Conservation (phyloP, 306 rosid species). For the Quercus robur region DNA sequence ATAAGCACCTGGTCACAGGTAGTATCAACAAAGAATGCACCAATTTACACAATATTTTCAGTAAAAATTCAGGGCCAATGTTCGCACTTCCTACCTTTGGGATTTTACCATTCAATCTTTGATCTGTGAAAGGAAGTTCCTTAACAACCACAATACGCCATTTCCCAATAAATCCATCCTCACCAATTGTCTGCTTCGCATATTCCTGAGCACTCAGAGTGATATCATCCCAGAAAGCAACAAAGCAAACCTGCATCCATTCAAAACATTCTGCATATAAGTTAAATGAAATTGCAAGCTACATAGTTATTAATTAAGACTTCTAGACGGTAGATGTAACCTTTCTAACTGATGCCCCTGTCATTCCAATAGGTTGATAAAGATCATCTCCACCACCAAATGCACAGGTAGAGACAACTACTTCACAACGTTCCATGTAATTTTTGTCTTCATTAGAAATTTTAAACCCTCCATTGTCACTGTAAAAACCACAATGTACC, state of each 20-base stretch:
- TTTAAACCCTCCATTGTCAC: slow-evolving; percentile 72
- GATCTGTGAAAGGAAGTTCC: slow-evolving; percentile 90
- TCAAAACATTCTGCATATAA: slow-evolving; percentile 34
- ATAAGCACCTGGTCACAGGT: not conserved
- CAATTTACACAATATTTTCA: not conserved
- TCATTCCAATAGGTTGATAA: slow-evolving; percentile 96
- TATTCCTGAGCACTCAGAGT: slow-evolving; percentile 67
- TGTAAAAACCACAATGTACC: slow-evolving; percentile 88
- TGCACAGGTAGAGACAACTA: slow-evolving; percentile 89
- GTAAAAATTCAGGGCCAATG: not conserved
- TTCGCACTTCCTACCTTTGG: slow-evolving; percentile 43
- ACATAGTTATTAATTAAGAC: not conserved
- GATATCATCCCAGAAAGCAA: slow-evolving; percentile 96
- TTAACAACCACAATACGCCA: slow-evolving; percentile 82
- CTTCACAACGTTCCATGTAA: slow-evolving; percentile 65
- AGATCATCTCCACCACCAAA: slow-evolving; percentile 99
- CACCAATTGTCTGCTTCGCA: slow-evolving; percentile 53
- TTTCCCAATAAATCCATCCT: slow-evolving; percentile 68
- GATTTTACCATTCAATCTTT: slow-evolving; percentile 94
- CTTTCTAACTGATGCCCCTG: slow-evolving; percentile 67
- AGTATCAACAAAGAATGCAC: not conserved
- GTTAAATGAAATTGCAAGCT: slow-evolving; percentile 27
- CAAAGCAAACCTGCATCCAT: slow-evolving; percentile 84
- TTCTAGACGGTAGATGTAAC: slow-evolving; percentile 39
- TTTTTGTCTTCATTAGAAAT: slow-evolving; percentile 65